Evolutionary conservation across 441 rosid species (phyloP), one percentile per base, ranked within the genome.

Genomic region (Theobroma grandiflorum): DNA sequence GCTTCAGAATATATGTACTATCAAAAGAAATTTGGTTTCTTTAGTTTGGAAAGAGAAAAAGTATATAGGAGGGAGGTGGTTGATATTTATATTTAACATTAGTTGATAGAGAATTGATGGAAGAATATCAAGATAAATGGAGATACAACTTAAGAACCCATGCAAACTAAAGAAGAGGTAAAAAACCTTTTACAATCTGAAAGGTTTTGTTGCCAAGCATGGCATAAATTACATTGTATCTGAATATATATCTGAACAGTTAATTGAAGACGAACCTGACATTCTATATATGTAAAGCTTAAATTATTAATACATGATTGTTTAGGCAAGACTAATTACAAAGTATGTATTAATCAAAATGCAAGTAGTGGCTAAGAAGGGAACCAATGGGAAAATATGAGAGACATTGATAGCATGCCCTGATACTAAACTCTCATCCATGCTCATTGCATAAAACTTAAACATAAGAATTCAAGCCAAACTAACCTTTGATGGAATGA

Each of bases 271-370:
- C n/a, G n/a, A n/a, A n/a, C n/a, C n/a, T n/a, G n/a, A n/a, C n/a
- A n/a, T n/a, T n/a, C n/a, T n/a, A n/a, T n/a, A n/a, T n/a, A n/a
- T n/a, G n/a, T n/a, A n/a, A n/a, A n/a, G n/a, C n/a, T n/a, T n/a
- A n/a, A n/a, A n/a, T n/a, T n/a, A n/a, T n/a, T n/a, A n/a, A n/a
- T n/a, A n/a, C n/a, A n/a, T n/a, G n/a, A n/a, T n/a, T n/a, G n/a
- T n/a, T n/a, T n/a, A n/a, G n/a, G n/a, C 95, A 52, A 93, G 88
- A 85, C 88, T 90, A 78, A 91, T 82, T 78, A 93, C 78, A 76
- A 93, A 80, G 86, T 90, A 91, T 81, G 88, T 85, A 77, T 93
- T 93, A 87, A 93, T 82, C 40, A 93, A 90, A 82, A 93, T 87
- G 90, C 95, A 87, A 65, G 87, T 88, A 61, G 85, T 86, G 0